Evolutionary conservation across 129 eudicot genomes (phyloP), one percentile per base, ranked within the genome.

Genomic region (Cynara cardunculus): DNA sequence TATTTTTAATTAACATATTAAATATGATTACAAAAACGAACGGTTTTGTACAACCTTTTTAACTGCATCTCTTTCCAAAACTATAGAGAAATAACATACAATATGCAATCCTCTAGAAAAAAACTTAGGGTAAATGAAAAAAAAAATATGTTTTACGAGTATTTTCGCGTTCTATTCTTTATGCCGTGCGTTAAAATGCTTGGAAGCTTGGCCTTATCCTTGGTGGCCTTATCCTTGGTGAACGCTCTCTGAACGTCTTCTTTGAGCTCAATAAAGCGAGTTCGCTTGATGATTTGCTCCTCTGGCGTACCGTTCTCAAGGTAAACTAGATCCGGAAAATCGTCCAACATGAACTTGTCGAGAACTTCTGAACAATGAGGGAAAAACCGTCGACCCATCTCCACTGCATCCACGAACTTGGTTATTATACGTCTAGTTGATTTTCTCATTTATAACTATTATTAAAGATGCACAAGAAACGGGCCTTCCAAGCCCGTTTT

Each of bases 281-380:
- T 76, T 53, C 81, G 87, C 71, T 93, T 93, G 8, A 65, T 78
- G 5, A 67, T 78, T 34, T 87, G 93, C 77, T 93, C 96, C 82
- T 93, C 97, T 0, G 80, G 78, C 1, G 93, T 82, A 5, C 91
- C 96, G 49, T 86, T 86, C 70, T 89, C 92, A 0, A 93, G 82
- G 31, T 81, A 79, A 11, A 81, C 74, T 24, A 86, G 25, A 65
- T 90, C 97, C 0, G 88, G 86, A 32, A 84, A 87, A 34, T 93
- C 91, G n/a, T 90, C 96, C 82, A 89, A 78, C 96, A 89, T 80
- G 26, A 93, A 87, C 81, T 83, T 84, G 84, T 93, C 98, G 0
- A 93, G 82, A 7, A 90, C 90, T 83, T 82, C 87, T 7, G 96
- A 90, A 88, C 96, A 90, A 75, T 89, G 85, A 21, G 98, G 98